A percentile compares a stretch with the other conserved stretches of the same genome.
These are phyloP conservation scores for Mesembryanthemum crystallinum DNA, from an alignment of 148 eudicot species.

Conservation along the genomic window DNA sequence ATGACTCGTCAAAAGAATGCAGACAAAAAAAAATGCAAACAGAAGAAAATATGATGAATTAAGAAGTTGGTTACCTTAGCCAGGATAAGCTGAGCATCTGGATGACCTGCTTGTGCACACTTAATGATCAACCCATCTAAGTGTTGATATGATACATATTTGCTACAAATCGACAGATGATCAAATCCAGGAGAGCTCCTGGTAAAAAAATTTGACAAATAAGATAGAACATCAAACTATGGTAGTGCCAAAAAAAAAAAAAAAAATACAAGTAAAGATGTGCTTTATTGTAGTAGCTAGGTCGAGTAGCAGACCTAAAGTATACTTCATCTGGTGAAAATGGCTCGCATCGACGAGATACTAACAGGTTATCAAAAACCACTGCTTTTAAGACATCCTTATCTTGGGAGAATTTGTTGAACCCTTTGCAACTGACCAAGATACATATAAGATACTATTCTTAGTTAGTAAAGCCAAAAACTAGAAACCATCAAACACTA, in stretches of 20 bases:
- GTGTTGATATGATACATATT: neutral
- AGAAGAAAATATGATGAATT: too few relatives aligned
- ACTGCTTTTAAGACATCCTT: neutral
- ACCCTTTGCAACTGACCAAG: conserved; percentile 4
- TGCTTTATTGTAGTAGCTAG: too few relatives aligned
- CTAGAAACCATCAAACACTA: too few relatives aligned
- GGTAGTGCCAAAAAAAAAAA: too few relatives aligned
- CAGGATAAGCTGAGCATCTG: conserved; percentile 9
- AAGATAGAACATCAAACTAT: neutral
- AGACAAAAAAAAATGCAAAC: too few relatives aligned
- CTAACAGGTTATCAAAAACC: neutral
- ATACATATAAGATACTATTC: too few relatives aligned
- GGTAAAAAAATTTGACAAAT: neutral
- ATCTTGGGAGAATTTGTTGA: neutral
- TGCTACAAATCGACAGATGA: neutral
- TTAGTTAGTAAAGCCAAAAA: too few relatives aligned
- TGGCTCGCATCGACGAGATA: neutral
- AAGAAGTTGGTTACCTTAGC: conserved; percentile 16
- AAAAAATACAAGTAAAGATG: too few relatives aligned
- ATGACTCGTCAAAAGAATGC: too few relatives aligned
- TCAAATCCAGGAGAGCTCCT: neutral
- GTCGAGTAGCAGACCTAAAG: too few relatives aligned
- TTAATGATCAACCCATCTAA: conserved; percentile 14
- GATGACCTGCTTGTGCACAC: conserved; percentile 19
- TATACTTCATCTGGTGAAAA: neutral